Evolutionary conservation across 352 stramenopile genomes (phyloP).

Genomic region (Globisporangium cylindrosporum): DNA sequence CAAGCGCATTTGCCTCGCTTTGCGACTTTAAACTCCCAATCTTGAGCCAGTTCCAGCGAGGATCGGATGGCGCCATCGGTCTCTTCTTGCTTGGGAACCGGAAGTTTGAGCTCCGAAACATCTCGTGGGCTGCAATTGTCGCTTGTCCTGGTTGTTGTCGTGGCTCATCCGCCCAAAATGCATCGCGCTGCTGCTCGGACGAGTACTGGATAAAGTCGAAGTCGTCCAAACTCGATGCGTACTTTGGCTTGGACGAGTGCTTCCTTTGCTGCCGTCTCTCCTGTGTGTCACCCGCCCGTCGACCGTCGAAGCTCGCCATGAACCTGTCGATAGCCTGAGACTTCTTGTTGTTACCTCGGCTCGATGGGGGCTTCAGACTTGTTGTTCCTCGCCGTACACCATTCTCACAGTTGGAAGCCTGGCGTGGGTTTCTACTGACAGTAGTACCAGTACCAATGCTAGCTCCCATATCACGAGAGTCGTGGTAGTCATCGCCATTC

Average conservation of each 20-base stretch:
- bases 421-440: not conserved
- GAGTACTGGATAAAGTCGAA: conserved; percentile 27
- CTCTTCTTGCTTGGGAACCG: conserved; percentile 32
- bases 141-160: not conserved
- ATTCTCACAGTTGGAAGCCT: not conserved
- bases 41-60: conserved; percentile 45
- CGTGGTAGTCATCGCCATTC: conserved; percentile 13
- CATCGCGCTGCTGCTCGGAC: conserved; percentile 6
- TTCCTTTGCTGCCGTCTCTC: not conserved
- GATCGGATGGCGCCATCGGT: conserved; percentile 34
- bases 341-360: not conserved
- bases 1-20: not conserved
- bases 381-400: not conserved
- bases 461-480: not conserved
- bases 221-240: conserved; percentile 36
- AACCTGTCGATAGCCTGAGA: conserved; percentile 8
- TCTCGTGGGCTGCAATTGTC: not conserved
- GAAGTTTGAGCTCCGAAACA: conserved; percentile 28
- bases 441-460: not conserved
- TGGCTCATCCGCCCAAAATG: not conserved
- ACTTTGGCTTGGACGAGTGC: not conserved
- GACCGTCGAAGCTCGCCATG: conserved; percentile 13
- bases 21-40: conserved; percentile 35
- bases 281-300: not conserved
- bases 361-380: not conserved